Evolutionary conservation across 139 green algal species (phyloP).

Genomic region (Edaphochlamys debaryana): DNA sequence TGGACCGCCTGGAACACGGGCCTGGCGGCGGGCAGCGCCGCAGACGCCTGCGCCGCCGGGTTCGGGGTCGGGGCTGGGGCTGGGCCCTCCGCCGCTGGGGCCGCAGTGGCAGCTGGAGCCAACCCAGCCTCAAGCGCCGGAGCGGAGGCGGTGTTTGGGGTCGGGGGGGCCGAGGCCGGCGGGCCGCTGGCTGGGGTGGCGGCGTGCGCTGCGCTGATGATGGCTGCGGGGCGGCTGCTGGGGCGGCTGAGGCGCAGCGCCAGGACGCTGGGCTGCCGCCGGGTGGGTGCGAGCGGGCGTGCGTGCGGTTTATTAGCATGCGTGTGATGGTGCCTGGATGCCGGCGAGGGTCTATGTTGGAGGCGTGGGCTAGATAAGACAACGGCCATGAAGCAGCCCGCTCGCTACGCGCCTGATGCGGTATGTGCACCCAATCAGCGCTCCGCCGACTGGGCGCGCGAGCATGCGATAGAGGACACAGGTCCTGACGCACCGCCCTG

Average conservation of each 20-base stretch:
- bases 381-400: no score
- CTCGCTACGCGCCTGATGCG: no score
- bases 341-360: no score
- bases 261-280: slow-evolving; percentile 7
- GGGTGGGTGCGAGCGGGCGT: background rate
- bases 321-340: no score
- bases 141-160: background rate
- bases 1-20: slow-evolving; percentile 25
- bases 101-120: no score
- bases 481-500: background rate
- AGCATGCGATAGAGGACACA: no score
- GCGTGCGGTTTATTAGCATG: background rate
- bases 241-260: background rate
- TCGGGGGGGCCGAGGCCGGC: background rate
- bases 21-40: slow-evolving; percentile 1
- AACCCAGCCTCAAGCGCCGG: background rate
- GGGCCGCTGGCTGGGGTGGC: background rate
- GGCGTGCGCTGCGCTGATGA: slow-evolving; percentile 1
- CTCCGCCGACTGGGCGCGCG: no score
- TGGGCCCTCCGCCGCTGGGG: no score
- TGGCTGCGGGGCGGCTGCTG: slow-evolving; percentile 25
- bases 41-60: background rate
- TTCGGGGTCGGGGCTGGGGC: no score
- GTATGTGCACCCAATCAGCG: no score
- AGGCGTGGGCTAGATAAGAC: no score